phyloP scores from a whole-genome alignment of 2,329 filamentous ascomycete genomes.

The Aspergillus sp. region DNA sequence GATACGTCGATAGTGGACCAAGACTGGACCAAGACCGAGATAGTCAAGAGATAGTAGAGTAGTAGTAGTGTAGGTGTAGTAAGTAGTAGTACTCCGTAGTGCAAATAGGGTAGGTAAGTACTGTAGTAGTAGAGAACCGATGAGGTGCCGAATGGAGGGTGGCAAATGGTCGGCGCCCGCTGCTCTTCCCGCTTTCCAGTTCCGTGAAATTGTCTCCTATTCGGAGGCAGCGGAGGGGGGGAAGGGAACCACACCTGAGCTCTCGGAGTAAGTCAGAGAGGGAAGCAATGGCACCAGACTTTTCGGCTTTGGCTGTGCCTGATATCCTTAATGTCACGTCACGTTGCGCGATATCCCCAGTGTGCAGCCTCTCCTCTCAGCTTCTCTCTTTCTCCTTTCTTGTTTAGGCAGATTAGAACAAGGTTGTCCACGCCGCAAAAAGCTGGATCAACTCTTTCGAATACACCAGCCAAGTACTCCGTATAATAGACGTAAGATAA shows the following conservation, averaged over 20 bases:
- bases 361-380: constrained; percentile 4
- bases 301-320: constrained; percentile 13
- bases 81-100: background rate
- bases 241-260: constrained; percentile 6
- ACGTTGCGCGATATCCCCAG: constrained; percentile 17
- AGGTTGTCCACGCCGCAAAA: constrained; percentile 20
- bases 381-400: background rate
- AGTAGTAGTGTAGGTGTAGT: too few relatives aligned
- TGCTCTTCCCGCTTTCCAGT: background rate
- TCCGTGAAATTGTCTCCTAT: background rate
- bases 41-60: background rate
- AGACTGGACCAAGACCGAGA: background rate
- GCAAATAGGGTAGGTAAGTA: too few relatives aligned
- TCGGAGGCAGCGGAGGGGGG: background rate
- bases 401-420: constrained; percentile 14
- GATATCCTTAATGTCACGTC: constrained; percentile 7
- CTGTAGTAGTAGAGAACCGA: background rate
- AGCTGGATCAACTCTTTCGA: constrained; percentile 22
- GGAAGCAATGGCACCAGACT: background rate
- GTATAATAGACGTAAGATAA: constrained; percentile 28
- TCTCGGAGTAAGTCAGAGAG: background rate
- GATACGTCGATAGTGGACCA: constrained; percentile 15
- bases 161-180: constrained; percentile 1
- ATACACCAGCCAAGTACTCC: constrained; percentile 28
- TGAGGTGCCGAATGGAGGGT: background rate